Evolutionary conservation across 768 basidiomycete species (phyloP).

Genomic region (Gyrodon lividus): DNA sequence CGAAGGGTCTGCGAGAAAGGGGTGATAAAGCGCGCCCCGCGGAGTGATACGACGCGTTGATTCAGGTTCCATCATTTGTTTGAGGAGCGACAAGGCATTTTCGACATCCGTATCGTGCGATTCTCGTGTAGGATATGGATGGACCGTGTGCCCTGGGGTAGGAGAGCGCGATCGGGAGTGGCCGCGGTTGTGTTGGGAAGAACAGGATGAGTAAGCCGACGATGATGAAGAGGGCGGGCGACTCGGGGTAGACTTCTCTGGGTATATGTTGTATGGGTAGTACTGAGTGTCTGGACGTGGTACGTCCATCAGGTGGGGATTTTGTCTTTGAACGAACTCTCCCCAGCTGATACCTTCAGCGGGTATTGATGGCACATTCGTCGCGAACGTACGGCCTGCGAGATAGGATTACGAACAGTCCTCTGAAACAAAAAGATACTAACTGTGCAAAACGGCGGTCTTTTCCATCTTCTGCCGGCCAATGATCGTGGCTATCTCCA

Average conservation of each 20-base stretch:
- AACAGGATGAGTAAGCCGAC: slow-evolving; percentile 28
- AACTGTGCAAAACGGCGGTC: slow-evolving; percentile 86
- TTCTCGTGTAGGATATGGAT: slow-evolving; percentile 32
- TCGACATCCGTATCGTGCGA: slow-evolving; percentile 56
- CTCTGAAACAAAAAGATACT: slow-evolving; percentile 25
- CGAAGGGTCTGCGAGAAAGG: slow-evolving; percentile 60
- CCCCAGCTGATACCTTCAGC: slow-evolving; percentile 67
- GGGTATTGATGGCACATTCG: slow-evolving; percentile 83
- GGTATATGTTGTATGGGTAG: slow-evolving; percentile 47
- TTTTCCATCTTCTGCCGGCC: slow-evolving; percentile 83
- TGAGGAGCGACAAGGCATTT: slow-evolving; percentile 72
- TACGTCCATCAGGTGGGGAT: slow-evolving; percentile 64
- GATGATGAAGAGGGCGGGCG: slow-evolving; percentile 35
- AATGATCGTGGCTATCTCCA: slow-evolving; percentile 90
- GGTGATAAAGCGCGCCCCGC: slow-evolving; percentile 70
- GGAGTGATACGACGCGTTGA: slow-evolving; percentile 78
- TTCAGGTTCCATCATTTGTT: slow-evolving; percentile 72
- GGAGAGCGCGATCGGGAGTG: slow-evolving; percentile 23
- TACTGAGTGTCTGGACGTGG: slow-evolving; percentile 48
- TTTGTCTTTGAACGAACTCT: slow-evolving; percentile 73
- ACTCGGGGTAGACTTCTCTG: slow-evolving; percentile 26
- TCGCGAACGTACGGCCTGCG: slow-evolving; percentile 82
- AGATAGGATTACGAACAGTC: slow-evolving; percentile 3
- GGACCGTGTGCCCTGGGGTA: slow-evolving; percentile 12
- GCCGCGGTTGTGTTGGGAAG: slow-evolving; percentile 16